Base-by-base conservation (phyloP, 305 asterid genomes). In the Fraxinus platypoda region DNA sequence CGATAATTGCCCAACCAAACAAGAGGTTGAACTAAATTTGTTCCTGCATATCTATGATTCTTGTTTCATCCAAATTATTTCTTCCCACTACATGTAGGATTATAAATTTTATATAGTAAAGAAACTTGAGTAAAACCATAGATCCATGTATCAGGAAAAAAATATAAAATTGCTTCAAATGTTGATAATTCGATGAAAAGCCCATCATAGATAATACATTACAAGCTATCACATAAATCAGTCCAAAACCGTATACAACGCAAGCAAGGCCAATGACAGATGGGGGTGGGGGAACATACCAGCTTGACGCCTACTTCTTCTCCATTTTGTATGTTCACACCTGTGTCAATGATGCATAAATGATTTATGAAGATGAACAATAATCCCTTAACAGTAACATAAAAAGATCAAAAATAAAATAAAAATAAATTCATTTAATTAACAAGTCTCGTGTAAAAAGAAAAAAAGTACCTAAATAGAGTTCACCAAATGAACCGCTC, bases 401-500 rank as follows among this genome's bases (percentile, higher is more conserved):
- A 19, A 59, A 59, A 59, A 59, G 25, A 19, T 2, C 70, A 21
- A 68, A 26, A 68, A 4, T 26, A 68, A 26, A 68, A 9, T n/a
- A 25, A 68, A 15, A 66, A 13, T 26, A 26, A 8, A 66, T 11
- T 12, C 33, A 26, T 11, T 26, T 28, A 66, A 66, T 26, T 25
- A 28, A 21, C 17, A 66, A 66, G 74, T 66, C 19, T 66, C 7
- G 6, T 66, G 35, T 26, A 66, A 26, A 26, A 66, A 12, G 19
- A 5, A 66, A 23, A 41, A 68, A 26, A 68, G 78, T 87, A 95
- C 99, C 97, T 85, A 95, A 85, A 91, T 91, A 95, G 80, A 95
- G 97, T 86, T 93, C 97, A 79, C 99, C 99, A 85, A 95, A 94
- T 72, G 99, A 95, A 83, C 99, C 99, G 86, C 95, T 88, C 82